These are phyloP conservation scores for Trichophyton benhamiae DNA, from an alignment of 2,329 filamentous ascomycete species.

Conservation along the genomic window DNA sequence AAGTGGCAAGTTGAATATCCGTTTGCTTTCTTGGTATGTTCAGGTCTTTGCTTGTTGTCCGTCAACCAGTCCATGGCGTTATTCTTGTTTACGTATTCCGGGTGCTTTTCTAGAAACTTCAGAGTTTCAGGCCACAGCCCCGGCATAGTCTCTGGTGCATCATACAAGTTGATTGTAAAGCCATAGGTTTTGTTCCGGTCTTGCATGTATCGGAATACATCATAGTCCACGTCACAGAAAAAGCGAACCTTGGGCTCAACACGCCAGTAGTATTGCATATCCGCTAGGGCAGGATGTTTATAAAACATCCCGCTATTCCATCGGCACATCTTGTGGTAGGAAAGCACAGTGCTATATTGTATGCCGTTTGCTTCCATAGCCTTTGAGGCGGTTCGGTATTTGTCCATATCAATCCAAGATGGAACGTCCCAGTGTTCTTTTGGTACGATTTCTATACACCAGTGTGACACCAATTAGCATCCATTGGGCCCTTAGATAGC, in stretches of 20 bases:
- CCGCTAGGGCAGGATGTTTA: slow-evolving; percentile 74
- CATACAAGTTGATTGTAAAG: slow-evolving; percentile 96
- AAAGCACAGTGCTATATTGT: slow-evolving; percentile 77
- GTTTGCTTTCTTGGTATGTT: slow-evolving; percentile 68
- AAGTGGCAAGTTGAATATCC: slow-evolving; percentile 98
- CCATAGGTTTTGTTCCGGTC: slow-evolving; percentile 98
- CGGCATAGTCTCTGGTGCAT: slow-evolving; percentile 73
- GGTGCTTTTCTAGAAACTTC: slow-evolving; percentile 77
- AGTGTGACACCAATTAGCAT: slow-evolving; percentile 18
- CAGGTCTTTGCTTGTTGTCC: slow-evolving; percentile 62
- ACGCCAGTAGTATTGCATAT: slow-evolving; percentile 91
- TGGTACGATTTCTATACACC: slow-evolving; percentile 67
- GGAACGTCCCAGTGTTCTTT: slow-evolving; percentile 88
- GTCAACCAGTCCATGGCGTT: slow-evolving; percentile 82
- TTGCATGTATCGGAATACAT: slow-evolving; percentile 95
- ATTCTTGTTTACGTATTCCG: slow-evolving; percentile 66
- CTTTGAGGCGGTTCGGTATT: slow-evolving; percentile 73
- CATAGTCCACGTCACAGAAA: slow-evolving; percentile 97
- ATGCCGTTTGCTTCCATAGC: slow-evolving; percentile 73
- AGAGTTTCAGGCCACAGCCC: slow-evolving; percentile 90
- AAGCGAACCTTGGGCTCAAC: slow-evolving; percentile 98
- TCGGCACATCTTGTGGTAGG: slow-evolving; percentile 97
- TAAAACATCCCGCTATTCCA: slow-evolving; percentile 99
- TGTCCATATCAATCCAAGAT: slow-evolving; percentile 77
- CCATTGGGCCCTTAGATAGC: neutral